phyloP scores from a whole-genome alignment of 2,329 filamentous ascomycete species.

The Colletotrichum abscissum region DNA sequence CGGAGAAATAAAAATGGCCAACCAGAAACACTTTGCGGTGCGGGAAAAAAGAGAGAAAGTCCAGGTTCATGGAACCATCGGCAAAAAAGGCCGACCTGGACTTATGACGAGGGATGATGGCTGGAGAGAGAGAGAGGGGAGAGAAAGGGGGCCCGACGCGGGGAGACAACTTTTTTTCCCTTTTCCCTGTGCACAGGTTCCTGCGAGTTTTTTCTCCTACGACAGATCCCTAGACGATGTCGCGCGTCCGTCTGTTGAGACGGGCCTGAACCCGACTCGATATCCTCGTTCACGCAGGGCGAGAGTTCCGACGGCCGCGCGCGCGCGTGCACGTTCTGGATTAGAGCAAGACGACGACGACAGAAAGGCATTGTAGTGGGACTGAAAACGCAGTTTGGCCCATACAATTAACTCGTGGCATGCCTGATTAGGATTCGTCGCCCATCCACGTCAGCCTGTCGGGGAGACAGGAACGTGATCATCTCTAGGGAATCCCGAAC shows the following conservation, averaged over 20 bases:
- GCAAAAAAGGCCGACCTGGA: background rate
- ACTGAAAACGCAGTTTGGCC: background rate
- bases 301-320: slow-evolving; percentile 15
- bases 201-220: background rate
- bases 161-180: background rate
- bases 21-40: slow-evolving; percentile 1
- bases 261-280: background rate
- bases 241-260: background rate
- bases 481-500: background rate
- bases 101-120: background rate
- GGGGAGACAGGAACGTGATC: background rate
- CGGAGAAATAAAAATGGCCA: background rate
- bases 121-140: background rate
- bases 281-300: background rate
- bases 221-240: background rate
- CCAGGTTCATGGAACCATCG: background rate
- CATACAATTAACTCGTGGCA: background rate
- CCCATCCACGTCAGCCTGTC: background rate
- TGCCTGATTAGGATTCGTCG: background rate
- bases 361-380: background rate
- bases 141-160: background rate
- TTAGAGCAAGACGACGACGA: background rate
- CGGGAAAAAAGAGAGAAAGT: too few species aligned
- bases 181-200: too few species aligned
- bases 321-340: background rate